Conservation (phyloP, 345 rosid species). For the Lumnitzera littorea region DNA sequence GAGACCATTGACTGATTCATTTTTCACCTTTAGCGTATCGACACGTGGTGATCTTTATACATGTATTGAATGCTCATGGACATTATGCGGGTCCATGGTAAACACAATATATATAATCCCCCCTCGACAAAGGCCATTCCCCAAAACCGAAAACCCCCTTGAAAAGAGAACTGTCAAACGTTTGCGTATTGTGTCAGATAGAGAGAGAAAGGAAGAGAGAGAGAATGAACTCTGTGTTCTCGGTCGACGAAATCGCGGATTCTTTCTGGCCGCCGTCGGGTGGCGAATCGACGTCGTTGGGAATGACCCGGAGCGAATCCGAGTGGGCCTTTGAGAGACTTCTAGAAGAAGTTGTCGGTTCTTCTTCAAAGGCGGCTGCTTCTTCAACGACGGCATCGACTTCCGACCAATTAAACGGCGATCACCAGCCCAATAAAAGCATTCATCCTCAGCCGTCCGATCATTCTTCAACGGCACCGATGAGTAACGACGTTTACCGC, state of each 20-base stretch:
- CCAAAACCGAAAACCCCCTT: too few relatives aligned
- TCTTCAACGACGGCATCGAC: slow-evolving; percentile 34
- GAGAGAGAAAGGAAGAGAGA: slow-evolving; percentile 3
- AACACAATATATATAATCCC: too few relatives aligned
- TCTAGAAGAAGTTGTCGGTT: slow-evolving; percentile 35
- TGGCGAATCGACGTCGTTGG: slow-evolving; percentile 19
- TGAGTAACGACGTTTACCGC: slow-evolving; percentile 38
- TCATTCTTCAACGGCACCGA: slow-evolving; percentile 20
- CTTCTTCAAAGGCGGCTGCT: slow-evolving; percentile 21
- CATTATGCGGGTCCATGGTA: too few relatives aligned
- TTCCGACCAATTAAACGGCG: slow-evolving; percentile 24
- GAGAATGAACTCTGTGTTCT: slow-evolving; percentile 41
- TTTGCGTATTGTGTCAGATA: neutral
- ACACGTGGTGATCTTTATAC: too few relatives aligned
- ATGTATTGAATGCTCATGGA: too few relatives aligned
- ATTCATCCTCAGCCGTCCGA: slow-evolving; percentile 19
- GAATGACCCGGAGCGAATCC: slow-evolving; percentile 54
- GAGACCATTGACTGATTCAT: too few relatives aligned
- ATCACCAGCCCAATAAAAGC: slow-evolving; percentile 38
- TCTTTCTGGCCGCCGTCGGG: slow-evolving; percentile 42
- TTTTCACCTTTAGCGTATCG: too few relatives aligned
- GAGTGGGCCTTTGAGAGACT: slow-evolving; percentile 67
- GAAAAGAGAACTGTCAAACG: too few relatives aligned
- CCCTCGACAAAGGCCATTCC: too few relatives aligned
- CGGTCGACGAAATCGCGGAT: slow-evolving; percentile 66